phyloP scores from a whole-genome alignment of 2,329 filamentous ascomycete species.

The Didymella segeticola region DNA sequence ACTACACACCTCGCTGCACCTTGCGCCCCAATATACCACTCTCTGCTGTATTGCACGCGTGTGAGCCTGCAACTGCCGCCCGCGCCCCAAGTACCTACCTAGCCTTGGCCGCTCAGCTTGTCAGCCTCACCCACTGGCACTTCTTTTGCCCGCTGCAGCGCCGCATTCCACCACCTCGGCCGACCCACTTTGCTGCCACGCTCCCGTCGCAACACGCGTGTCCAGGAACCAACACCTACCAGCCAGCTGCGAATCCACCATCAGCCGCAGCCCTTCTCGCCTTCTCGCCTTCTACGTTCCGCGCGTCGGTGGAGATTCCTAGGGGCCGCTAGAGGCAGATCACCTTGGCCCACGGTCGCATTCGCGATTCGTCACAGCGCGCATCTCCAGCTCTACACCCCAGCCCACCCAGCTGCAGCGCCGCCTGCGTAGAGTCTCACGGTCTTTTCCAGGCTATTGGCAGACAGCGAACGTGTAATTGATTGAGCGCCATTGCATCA shows the following conservation, averaged over 20 bases:
- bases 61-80: slow-evolving; percentile 5
- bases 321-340: slow-evolving; percentile 19
- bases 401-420: slow-evolving; percentile 24
- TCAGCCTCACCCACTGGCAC: slow-evolving; percentile 24
- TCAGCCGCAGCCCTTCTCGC: slow-evolving; percentile 8
- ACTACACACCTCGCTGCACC: too few relatives aligned
- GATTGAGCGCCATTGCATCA: slow-evolving; percentile 14
- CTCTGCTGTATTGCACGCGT: slow-evolving; percentile 9
- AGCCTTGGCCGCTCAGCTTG: slow-evolving; percentile 15
- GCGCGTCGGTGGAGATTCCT: slow-evolving; percentile 14
- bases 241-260: slow-evolving; percentile 4
- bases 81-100: slow-evolving; percentile 9
- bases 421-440: slow-evolving; percentile 21
- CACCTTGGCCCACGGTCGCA: slow-evolving; percentile 23
- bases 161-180: slow-evolving; percentile 22
- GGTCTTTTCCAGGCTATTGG: slow-evolving; percentile 17
- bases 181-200: slow-evolving; percentile 19
- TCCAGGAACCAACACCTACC: slow-evolving; percentile 6
- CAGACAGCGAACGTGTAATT: slow-evolving; percentile 21
- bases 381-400: slow-evolving; percentile 14
- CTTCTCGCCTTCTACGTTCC: background rate
- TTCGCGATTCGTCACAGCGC: slow-evolving; percentile 14
- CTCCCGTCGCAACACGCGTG: slow-evolving; percentile 12
- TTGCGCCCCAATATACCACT: too few relatives aligned
- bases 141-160: slow-evolving; percentile 20